Evolutionary conservation across 2,329 filamentous ascomycete genomes (phyloP), one percentile per base, ranked within the genome.

Genomic region (Scolecobasidium constrictum): DNA sequence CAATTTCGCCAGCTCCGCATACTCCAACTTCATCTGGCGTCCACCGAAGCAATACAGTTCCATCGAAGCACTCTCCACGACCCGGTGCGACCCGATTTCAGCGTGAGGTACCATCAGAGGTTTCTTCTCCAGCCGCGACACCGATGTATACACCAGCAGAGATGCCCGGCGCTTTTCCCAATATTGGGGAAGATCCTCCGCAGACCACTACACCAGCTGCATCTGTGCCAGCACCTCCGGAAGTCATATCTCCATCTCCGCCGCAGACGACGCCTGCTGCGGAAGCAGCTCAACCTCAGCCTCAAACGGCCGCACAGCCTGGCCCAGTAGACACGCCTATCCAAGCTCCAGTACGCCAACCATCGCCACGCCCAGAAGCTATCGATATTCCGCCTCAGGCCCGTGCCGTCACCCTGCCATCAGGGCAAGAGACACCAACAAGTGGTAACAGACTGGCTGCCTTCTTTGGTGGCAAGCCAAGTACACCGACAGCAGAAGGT

Each of bases 1-100:
- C 86, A 1, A 75, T 71, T 41, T 83, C 76, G 48, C 78, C 78
- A 11, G 68, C 46, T 28, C 52, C 58, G 22, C 49, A 49, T 3
- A 49, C 41, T 20, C 46, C 46, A 4, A 55, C 57, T 1, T 54
- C 56, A 18, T 49, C 57, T 34, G 74, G 77, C 35, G 69, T 85
- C n/a, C 74, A 80, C 53, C 67, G 81, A 50, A 95, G 90, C 64
- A 96, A 96, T 57, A 98, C 92, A 3, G 72, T 96, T 12, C 92
- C 92, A 1, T 92, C 90, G 0, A 94, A 94, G 57, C 82, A 83
- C 58, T 92, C 86, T 0, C 86, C 86, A 5, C 78, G 77, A 6
- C 62, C 88, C 35, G 69, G 76, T 33, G 73, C 75, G 4, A 74
- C 83, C n/a, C 42, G 42, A 11, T 44, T 83, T 87, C 52, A 72